A percentile compares a stretch with the other conserved stretches of the same genome.
These are phyloP conservation scores for Podospora pseudopauciseta DNA, from an alignment of 495 filamentous ascomycete genomes.

Conservation along the genomic window DNA sequence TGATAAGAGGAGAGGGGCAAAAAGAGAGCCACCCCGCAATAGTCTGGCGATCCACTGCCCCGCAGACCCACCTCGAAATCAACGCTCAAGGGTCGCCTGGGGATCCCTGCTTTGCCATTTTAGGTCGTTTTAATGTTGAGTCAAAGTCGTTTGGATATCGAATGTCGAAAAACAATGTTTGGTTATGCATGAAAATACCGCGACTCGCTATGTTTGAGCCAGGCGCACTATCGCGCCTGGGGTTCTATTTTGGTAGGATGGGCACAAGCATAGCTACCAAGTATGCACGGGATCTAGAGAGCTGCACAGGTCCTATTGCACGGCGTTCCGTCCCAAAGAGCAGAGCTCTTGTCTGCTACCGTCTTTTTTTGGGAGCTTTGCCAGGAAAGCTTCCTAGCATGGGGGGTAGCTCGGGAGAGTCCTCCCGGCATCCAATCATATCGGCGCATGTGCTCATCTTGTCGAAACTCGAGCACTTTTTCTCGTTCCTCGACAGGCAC, in stretches of 20 bases:
- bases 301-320: not conserved
- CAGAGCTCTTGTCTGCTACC: not conserved
- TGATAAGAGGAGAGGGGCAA: not conserved
- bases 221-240: not conserved
- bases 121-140: not conserved
- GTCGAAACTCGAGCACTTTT: not conserved
- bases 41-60: not conserved
- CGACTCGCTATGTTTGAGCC: not conserved
- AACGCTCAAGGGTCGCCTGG: not conserved
- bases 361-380: slow-evolving; percentile 1
- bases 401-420: slow-evolving; percentile 22
- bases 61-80: slow-evolving; percentile 2
- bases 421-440: slow-evolving; percentile 25
- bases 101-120: not conserved
- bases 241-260: slow-evolving; percentile 1
- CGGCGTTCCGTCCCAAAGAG: not conserved
- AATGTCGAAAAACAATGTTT: not conserved
- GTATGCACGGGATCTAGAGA: not conserved
- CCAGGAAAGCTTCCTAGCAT: not conserved
- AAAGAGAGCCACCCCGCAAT: not conserved
- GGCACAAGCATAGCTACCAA: not conserved
- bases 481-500: slow-evolving; percentile 13
- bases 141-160: not conserved
- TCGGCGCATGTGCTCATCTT: slow-evolving; percentile 1
- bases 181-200: not conserved